Evolutionary conservation across 805 yeast genomes (phyloP).

Genomic region (Jamesozyma gamospora): DNA sequence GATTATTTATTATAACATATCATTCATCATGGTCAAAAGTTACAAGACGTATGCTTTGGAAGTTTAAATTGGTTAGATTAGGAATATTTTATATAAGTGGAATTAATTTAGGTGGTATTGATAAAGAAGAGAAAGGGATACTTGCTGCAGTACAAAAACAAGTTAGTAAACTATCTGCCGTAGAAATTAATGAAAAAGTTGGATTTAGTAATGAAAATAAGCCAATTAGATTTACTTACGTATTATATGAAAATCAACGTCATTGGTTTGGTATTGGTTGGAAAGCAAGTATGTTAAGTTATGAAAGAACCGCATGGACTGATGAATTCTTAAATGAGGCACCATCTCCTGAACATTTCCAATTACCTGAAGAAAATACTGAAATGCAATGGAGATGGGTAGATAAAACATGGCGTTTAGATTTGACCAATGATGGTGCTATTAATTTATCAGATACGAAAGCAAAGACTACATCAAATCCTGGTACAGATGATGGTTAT

Average conservation of each 20-base stretch:
- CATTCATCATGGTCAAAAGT: constrained; percentile 82
- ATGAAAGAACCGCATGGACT: constrained; percentile 94
- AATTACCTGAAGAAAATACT: constrained; percentile 63
- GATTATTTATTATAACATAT: constrained; percentile 59
- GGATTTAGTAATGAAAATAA: constrained; percentile 29
- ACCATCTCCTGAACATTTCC: constrained; percentile 67
- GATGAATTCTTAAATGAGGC: constrained; percentile 90
- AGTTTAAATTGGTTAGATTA: constrained; percentile 57
- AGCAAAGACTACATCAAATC: constrained; percentile 49
- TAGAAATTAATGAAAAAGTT: neutral
- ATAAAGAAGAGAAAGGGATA: constrained; percentile 34
- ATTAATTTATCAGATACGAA: constrained; percentile 56
- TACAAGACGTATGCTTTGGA: constrained; percentile 78
- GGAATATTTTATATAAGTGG: constrained; percentile 80
- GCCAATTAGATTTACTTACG: constrained; percentile 79
- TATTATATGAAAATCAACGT: constrained; percentile 87
- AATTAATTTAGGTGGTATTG: constrained; percentile 54
- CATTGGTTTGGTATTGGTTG: constrained; percentile 97
- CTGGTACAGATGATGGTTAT: constrained; percentile 74
- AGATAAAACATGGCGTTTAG: constrained; percentile 85
- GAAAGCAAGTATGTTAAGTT: constrained; percentile 86
- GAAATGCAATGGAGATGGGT: constrained; percentile 93
- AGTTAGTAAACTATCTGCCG: constrained; percentile 28
- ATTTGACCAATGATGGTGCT: constrained; percentile 81
- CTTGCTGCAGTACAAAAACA: constrained; percentile 36